Conservation (phyloP, 441 rosid genomes). For the Jatropha podagrica region DNA sequence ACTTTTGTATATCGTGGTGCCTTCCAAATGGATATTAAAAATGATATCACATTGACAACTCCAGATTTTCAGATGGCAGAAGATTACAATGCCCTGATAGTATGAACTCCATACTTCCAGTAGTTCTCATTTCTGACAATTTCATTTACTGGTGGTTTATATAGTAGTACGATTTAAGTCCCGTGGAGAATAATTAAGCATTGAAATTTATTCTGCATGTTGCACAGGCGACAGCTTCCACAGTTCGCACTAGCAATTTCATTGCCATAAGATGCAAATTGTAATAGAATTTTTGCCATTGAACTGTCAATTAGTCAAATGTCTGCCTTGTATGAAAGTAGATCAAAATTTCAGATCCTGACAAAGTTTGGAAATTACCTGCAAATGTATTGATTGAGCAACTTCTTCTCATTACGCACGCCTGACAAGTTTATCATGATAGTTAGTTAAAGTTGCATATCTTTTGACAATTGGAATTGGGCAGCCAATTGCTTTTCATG, state of each 20-base stretch:
- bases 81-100: background rate
- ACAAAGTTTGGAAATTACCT: no score
- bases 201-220: background rate
- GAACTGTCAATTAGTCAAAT: no score
- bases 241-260: background rate
- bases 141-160: background rate
- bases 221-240: no score
- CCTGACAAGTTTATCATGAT: no score
- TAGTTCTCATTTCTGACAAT: background rate
- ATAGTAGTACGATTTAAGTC: background rate
- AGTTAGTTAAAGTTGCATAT: background rate
- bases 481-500: background rate
- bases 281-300: no score
- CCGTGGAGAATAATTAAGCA: no score
- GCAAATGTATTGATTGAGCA: no score
- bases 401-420: no score
- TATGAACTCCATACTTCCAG: background rate
- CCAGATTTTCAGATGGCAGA: background rate
- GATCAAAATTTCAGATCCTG: no score
- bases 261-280: no score
- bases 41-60: background rate
- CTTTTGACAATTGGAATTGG: background rate
- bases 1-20: background rate
- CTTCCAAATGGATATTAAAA: background rate
- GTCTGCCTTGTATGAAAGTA: no score